Conservation (phyloP, 2,329 filamentous ascomycete genomes). For the Immersiporthe knoxdaviesiana region DNA sequence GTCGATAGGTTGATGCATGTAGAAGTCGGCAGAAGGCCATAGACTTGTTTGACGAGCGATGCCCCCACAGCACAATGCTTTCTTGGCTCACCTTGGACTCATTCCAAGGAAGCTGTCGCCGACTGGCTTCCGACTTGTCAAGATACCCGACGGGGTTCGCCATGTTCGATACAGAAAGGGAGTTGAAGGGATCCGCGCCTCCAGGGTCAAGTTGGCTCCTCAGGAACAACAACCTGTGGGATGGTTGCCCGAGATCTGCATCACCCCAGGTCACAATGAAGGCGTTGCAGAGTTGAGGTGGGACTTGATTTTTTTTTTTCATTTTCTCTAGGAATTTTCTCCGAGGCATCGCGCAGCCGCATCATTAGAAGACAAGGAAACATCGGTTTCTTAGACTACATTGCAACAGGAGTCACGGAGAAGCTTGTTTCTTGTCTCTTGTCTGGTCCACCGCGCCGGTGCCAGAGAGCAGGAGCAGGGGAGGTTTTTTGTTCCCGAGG, state of each 20-base stretch:
- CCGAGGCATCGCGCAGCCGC: constrained; percentile 6
- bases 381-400: constrained; percentile 18
- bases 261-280: background rate
- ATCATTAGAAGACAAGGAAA: constrained; percentile 22
- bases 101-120: background rate
- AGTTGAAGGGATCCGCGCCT: background rate
- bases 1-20: constrained; percentile 30
- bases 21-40: background rate
- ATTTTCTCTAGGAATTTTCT: background rate
- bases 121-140: background rate
- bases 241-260: background rate
- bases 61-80: background rate
- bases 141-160: background rate
- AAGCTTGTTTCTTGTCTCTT: background rate
- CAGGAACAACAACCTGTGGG: background rate
- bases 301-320: background rate
- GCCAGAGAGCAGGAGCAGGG: background rate
- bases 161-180: background rate
- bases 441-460: background rate
- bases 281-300: background rate
- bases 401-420: constrained; percentile 22
- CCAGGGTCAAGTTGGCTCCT: background rate
- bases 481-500: background rate
- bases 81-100: background rate
- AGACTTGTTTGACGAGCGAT: background rate